Base-by-base conservation (phyloP, 1,284 basidiomycete species). In the Porodaedalea pini region DNA sequence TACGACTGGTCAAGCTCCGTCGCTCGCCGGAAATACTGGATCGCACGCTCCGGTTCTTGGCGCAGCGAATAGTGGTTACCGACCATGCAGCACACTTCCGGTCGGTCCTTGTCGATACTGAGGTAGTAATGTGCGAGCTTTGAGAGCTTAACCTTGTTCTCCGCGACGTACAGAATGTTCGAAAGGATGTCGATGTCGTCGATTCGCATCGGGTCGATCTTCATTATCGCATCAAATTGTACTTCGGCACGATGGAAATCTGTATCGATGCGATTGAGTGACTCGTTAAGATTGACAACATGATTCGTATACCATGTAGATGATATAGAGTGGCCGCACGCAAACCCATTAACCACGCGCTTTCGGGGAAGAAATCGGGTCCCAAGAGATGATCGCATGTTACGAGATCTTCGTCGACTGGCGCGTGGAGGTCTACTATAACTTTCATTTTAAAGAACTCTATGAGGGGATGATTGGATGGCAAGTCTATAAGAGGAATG, bases 31-130 rank as follows among this genome's bases (percentile, higher is more conserved):
- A 99, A 99, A 71, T 98, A 97, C 66, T 90, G 90, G 66, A 98
- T 89, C 0, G 97, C 94, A 69, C 96, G 96, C 66, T 94, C 93
- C 69, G 98, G 95, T 67, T 99, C 95, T 7, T 85, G 82, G 27
- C 93, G 85, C 17, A 95, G 79, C 23, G 94, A 97, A 75, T 97
- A 98, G 71, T 98, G 94, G 69, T 99, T 99, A 91, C 94, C 96
- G 57, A 98, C 89, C 53, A 98, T 76, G 69, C 94, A 97, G 69
- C 94, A 97, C 6, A 96, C 89, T 74, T 98, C 94, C 17, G 95
- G 94, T 41, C 94, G 79, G 72, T 95, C 91, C 68, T 92, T 87
- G 68, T 96, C 92, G 29, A 95, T 74, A 37, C 85, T 80, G 34
- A 94, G 82, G 73, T 90, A 98, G 69, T 92, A 90, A 68, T 97